Evolutionary conservation across 2,329 filamentous ascomycete genomes (phyloP).

Genomic region (Ceratocystis alfenasii): DNA sequence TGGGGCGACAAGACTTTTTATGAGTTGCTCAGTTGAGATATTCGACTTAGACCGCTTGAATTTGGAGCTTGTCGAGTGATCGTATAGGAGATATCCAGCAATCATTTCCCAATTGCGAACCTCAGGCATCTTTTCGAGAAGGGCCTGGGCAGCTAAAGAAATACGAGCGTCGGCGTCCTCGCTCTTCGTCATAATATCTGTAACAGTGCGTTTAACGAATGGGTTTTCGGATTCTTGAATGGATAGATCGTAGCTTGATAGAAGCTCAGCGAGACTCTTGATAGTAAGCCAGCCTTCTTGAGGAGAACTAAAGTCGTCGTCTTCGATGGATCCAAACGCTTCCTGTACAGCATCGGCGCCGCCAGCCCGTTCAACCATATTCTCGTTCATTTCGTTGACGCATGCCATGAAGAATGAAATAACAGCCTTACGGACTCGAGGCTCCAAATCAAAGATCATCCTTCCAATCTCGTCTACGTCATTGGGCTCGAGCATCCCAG

Average conservation of each 20-base stretch:
- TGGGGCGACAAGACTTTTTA: constrained; percentile 63
- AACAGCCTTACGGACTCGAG: constrained; percentile 74
- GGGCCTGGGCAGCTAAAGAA: constrained; percentile 69
- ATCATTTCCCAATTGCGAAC: constrained; percentile 79
- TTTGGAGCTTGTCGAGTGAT: constrained; percentile 60
- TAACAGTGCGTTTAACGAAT: constrained; percentile 29
- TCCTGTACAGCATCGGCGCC: constrained; percentile 69
- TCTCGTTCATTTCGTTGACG: constrained; percentile 67
- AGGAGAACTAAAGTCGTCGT: constrained; percentile 64
- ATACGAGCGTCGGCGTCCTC: constrained; percentile 66
- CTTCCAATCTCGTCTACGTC: constrained; percentile 83
- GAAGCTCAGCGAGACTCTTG: constrained; percentile 76
- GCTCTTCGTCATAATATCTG: constrained; percentile 48
- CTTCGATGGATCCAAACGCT: constrained; percentile 55
- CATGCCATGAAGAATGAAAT: constrained; percentile 84
- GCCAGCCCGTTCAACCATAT: constrained; percentile 70
- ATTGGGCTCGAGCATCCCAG: constrained; percentile 75
- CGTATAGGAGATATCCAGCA: constrained; percentile 81
- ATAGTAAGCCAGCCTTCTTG: constrained; percentile 78
- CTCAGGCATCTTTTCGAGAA: constrained; percentile 72
- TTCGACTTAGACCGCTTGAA: constrained; percentile 33
- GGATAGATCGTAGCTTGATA: constrained; percentile 60
- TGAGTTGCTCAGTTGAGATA: constrained; percentile 44
- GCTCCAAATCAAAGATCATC: constrained; percentile 78
- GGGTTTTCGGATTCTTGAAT: constrained; percentile 19